Percentiles rank a stretch among this genome's conserved stretches.
phyloP scores from a whole-genome alignment of 345 rosid genomes.

The Eucalyptus erythrocorys region DNA sequence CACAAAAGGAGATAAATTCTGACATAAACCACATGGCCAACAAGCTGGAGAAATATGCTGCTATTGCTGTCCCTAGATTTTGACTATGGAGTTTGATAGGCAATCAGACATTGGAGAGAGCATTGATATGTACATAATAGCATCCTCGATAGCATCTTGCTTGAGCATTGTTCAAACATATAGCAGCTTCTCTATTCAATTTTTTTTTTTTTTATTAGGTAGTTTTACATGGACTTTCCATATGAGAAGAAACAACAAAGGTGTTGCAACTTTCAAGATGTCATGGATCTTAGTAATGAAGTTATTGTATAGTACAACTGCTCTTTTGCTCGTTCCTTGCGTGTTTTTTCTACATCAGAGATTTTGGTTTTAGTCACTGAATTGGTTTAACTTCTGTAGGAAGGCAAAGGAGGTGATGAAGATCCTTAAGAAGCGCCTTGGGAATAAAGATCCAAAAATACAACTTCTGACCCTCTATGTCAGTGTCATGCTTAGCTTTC shows the following conservation, averaged over 20 bases:
- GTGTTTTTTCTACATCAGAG: neutral
- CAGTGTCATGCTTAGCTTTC: conserved; percentile 13
- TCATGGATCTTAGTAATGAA: neutral
- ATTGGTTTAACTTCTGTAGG: conserved; percentile 23
- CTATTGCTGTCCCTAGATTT: neutral
- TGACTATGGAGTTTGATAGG: neutral
- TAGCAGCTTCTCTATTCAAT: neutral
- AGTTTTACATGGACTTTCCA: neutral
- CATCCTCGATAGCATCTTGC: neutral
- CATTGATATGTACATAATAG: neutral
- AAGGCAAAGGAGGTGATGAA: conserved; percentile 87
- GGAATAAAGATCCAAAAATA: conserved; percentile 78
- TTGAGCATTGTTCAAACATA: neutral
- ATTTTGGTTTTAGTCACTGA: neutral
- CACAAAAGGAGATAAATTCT: neutral
- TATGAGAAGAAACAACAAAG: neutral
- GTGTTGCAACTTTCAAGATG: neutral
- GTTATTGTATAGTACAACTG: neutral
- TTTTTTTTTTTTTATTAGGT: neutral
- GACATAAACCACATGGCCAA: neutral
- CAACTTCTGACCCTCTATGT: conserved; percentile 86
- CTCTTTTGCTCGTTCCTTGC: neutral
- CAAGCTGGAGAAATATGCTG: neutral
- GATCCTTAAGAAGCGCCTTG: conserved; percentile 82
- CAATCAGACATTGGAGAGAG: neutral